Percentiles rank a stretch among this genome's conserved stretches.
Conservation (phyloP, 371 early-diverging fungal genomes). For the Mortierella sp. region DNA sequence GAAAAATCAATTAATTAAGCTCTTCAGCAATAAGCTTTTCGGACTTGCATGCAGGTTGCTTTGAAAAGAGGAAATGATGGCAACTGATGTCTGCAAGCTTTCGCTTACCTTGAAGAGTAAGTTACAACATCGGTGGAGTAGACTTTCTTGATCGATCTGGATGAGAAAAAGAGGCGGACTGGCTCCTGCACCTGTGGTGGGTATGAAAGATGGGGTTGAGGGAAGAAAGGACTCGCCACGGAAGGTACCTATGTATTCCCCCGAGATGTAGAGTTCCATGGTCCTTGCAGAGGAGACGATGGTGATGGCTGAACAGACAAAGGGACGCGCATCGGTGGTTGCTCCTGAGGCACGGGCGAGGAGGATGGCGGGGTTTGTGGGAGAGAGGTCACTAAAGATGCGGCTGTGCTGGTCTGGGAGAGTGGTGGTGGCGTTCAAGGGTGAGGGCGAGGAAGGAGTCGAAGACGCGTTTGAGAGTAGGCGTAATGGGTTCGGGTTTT, state of each 20-base stretch:
- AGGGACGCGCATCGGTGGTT: background rate
- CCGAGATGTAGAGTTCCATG: conserved; percentile 32
- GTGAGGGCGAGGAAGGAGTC: background rate
- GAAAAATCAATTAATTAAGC: background rate
- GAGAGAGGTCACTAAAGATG: conserved; percentile 14
- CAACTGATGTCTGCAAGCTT: no score
- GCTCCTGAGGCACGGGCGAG: background rate
- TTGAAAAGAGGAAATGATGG: no score
- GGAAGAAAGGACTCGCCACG: conserved; percentile 32
- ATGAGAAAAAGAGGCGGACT: conserved; percentile 32
- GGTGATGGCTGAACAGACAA: conserved; percentile 11
- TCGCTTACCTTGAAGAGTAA: conserved; percentile 43
- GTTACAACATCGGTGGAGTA: conserved; percentile 13
- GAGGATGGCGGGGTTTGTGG: conserved; percentile 34
- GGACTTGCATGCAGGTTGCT: no score
- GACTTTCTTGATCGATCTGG: conserved; percentile 19
- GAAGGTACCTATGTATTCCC: conserved; percentile 44
- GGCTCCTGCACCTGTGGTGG: background rate
- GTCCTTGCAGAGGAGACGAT: conserved; percentile 47
- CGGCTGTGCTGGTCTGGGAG: background rate
- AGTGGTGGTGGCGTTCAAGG: background rate
- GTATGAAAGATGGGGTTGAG: background rate
- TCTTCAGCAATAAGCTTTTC: background rate
- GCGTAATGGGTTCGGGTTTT: background rate
- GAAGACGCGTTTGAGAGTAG: background rate